Base-by-base conservation (phyloP, 208 protist genomes). In the Trypanosoma caninum region DNA sequence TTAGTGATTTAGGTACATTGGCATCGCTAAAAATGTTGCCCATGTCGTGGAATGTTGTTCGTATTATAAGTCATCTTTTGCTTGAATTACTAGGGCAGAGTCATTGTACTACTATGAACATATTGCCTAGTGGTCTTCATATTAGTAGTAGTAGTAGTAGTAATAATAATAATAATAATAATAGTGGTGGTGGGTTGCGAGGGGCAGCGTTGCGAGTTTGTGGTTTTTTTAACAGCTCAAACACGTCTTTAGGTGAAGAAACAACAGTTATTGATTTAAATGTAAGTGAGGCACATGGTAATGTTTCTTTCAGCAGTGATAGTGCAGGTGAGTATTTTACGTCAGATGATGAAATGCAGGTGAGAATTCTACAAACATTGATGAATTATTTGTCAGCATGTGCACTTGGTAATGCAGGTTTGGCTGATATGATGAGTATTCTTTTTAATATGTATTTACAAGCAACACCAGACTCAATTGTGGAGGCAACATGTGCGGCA, bases 1-100 rank as follows among this genome's bases (percentile, higher is more conserved):
- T 93, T 34, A 69, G 67, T n/a, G 78, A 93, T 50, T 35, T 93
- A 9, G 74, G 74, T 8, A 87, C 85, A 47, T 77, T 93, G 33
- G 72, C 76, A 10, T 80, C 82, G n/a, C 70, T 93, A 31, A 63
- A 69, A 16, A 40, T 93, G 7, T 27, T 93, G 50, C 80, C 86
- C 11, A 65, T 87, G 45, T 76, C 73, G 8, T 18, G 56, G 44
- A 63, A 41, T 28, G 71, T 84, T 1, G 63, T 76, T 10, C 67
- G 71, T 41, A 52, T 78, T 14, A 69, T 81, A 35, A 81, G 82
- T 27, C 64, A 83, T 33, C 69, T 85, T 9, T 69, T 84, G 14
- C 72, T 76, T 10, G 62, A 72, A 57, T 28, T 70, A 27, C 22
- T 70, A 0, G 61, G 61, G 30, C 11, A 50, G 10, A 1, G 9